Percentiles rank a stretch among this genome's conserved stretches.
Evolutionary conservation across 2,329 filamentous ascomycete species (phyloP).

Genomic region (Cytospora piceicola): DNA sequence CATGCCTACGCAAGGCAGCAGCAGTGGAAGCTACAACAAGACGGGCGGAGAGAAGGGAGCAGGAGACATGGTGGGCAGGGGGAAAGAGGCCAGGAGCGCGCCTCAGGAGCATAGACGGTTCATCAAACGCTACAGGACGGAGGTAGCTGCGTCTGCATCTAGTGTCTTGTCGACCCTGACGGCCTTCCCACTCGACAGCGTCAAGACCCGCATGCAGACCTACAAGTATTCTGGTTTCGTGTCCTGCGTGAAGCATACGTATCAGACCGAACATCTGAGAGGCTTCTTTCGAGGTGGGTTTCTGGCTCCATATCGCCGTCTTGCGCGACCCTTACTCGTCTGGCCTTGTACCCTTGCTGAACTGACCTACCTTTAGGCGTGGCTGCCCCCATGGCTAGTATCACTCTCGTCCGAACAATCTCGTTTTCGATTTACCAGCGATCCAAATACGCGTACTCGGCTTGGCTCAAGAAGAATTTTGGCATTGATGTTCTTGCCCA

Average conservation of each 20-base stretch:
- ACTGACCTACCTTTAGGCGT: constrained; percentile 57
- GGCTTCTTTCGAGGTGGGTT: constrained; percentile 80
- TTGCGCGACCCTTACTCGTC: neutral
- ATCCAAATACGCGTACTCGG: constrained; percentile 74
- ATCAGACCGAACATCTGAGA: constrained; percentile 70
- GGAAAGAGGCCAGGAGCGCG: constrained; percentile 34
- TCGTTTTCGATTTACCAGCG: constrained; percentile 66
- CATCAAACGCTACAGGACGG: constrained; percentile 77
- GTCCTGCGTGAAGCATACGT: constrained; percentile 77
- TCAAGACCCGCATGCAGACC: constrained; percentile 89
- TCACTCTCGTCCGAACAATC: constrained; percentile 45
- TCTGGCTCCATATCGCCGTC: neutral
- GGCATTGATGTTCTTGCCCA: constrained; percentile 72
- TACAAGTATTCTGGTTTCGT: constrained; percentile 77
- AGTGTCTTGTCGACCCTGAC: constrained; percentile 78
- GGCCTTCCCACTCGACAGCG: constrained; percentile 86
- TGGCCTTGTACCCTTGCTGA: constrained; percentile 8
- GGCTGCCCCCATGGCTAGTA: constrained; percentile 71
- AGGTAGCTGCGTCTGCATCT: constrained; percentile 76
- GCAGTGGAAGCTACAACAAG: constrained; percentile 29
- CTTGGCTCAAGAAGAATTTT: constrained; percentile 69
- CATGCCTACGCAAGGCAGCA: constrained; percentile 45
- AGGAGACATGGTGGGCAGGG: constrained; percentile 21
- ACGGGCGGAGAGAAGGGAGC: constrained; percentile 28
- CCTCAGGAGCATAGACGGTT: constrained; percentile 48